A percentile compares a stretch with the other conserved stretches of the same genome.
These are phyloP conservation scores for Magnaporthales sp. DNA, from an alignment of 2,329 filamentous ascomycete species.

Conservation along the genomic window DNA sequence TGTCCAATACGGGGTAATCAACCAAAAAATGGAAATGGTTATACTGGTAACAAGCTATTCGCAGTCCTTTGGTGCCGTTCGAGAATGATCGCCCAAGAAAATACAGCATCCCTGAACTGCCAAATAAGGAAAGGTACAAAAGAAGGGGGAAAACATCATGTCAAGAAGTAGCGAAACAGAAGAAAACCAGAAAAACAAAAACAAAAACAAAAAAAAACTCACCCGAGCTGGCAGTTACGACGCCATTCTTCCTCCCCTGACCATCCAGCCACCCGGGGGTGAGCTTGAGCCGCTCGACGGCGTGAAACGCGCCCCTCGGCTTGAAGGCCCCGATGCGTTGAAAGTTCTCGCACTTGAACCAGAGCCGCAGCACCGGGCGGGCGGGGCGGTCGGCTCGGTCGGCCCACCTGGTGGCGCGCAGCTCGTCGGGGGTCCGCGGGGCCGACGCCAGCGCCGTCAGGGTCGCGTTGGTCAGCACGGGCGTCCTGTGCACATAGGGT, in stretches of 20 bases:
- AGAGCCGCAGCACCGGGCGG: conserved; percentile 60
- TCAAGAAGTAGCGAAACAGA: background rate
- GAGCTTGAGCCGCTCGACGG: conserved; percentile 58
- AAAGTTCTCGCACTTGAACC: conserved; percentile 94
- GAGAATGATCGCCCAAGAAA: no score
- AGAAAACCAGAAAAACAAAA: conserved; percentile 7
- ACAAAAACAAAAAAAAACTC: conserved; percentile 28
- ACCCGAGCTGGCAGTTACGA: conserved; percentile 89
- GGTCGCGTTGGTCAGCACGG: conserved; percentile 70
- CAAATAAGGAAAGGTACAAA: background rate
- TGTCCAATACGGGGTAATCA: no score
- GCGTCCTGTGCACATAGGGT: conserved; percentile 72
- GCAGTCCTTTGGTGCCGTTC: no score
- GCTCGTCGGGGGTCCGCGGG: conserved; percentile 35
- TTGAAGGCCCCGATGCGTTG: conserved; percentile 93
- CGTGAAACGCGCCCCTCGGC: conserved; percentile 82
- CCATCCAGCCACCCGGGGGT: conserved; percentile 53
- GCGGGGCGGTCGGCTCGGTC: conserved; percentile 38
- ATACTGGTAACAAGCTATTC: no score
- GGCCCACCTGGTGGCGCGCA: background rate
- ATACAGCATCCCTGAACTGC: background rate
- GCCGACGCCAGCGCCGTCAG: conserved; percentile 68
- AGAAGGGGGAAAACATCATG: no score
- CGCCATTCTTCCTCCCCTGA: conserved; percentile 55
- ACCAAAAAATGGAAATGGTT: no score